Evolutionary conservation across 805 yeast species (phyloP), one percentile per base, ranked within the genome.

Genomic region (Candida namnaoensis): DNA sequence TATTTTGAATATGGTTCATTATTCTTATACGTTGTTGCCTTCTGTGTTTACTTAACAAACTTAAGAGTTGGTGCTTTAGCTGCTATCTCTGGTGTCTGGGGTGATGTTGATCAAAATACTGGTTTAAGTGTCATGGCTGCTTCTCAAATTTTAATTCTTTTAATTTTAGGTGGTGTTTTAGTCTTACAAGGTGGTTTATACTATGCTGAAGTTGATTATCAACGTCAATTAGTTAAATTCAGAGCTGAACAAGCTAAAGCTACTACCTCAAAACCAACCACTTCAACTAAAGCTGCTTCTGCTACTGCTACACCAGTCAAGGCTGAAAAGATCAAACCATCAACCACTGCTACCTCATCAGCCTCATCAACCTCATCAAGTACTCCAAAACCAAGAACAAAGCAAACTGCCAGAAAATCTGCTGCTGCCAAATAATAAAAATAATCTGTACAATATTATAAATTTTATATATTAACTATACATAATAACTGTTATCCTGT

Each of bases 111-210:
- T 54, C 78, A 75, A 58, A 71, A 71, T 46, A 86, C 95, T 23
- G 98, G 98, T 28, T 64, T 91, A 54, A 87, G 86, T 49, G 96
- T 93, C 34, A 76, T 93, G 55, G 96, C 93, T 35, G 97, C 98
- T 5, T 80, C 93, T 27, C 82, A 82, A 62, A 73, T 82, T 34
- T 81, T 91, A 70, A 70, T 86, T 50, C 76, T 84, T 8, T 60
- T 87, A 41, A 69, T 84, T 14, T 66, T 90, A 40, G 57, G 77
- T 23, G 97, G 96, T 49, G 84, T 88, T n/a, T 64, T 88, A 36
- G 70, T 85, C 9, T 72, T 93, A 51, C 98, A 93, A 66, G 80
- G 76, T 41, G 97, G 97, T 33, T 73, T 91, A 55, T 87, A 84
- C 75, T 91, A 84, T 65, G 95, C 95, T 28, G 77, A 76, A 52